Percentiles rank a stretch among this genome's conserved stretches.
These are phyloP conservation scores for Glaciozyma martinii DNA, from an alignment of 768 basidiomycete genomes.

Conservation along the genomic window DNA sequence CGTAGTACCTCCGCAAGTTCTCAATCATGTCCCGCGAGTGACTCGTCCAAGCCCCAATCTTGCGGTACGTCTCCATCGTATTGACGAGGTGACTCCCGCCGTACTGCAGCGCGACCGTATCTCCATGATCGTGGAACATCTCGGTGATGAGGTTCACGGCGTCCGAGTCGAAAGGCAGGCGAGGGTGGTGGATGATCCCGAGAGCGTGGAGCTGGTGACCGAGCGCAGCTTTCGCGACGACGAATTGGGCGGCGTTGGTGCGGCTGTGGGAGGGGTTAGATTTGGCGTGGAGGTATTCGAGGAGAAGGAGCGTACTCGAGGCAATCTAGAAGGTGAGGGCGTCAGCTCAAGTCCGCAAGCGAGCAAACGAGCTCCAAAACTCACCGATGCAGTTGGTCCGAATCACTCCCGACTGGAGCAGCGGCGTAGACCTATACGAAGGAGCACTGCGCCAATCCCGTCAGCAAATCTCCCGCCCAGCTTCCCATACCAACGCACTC, in stretches of 20 bases:
- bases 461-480: background rate
- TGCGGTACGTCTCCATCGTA: conserved; percentile 86
- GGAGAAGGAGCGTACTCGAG: conserved; percentile 40
- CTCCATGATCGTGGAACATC: conserved; percentile 86
- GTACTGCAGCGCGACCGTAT: conserved; percentile 81
- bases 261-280: conserved; percentile 40
- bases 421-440: conserved; percentile 39
- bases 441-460: background rate
- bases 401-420: conserved; percentile 82
- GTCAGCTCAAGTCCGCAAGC: background rate
- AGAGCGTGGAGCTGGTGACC: conserved; percentile 93
- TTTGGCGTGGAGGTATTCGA: background rate
- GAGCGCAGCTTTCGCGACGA: conserved; percentile 86
- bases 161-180: conserved; percentile 83
- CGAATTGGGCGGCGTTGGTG: conserved; percentile 93
- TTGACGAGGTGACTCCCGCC: conserved; percentile 95
- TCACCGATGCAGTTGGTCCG: conserved; percentile 76
- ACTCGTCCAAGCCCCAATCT: conserved; percentile 94
- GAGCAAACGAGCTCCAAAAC: background rate
- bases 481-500: background rate
- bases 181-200: conserved; percentile 74
- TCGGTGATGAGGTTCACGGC: conserved; percentile 94
- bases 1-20: conserved; percentile 87
- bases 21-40: conserved; percentile 95
- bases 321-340: conserved; percentile 51